A percentile compares a stretch with the other conserved stretches of the same genome.
phyloP scores from a whole-genome alignment of 1,284 basidiomycete genomes.

The Naganishia cerealis region DNA sequence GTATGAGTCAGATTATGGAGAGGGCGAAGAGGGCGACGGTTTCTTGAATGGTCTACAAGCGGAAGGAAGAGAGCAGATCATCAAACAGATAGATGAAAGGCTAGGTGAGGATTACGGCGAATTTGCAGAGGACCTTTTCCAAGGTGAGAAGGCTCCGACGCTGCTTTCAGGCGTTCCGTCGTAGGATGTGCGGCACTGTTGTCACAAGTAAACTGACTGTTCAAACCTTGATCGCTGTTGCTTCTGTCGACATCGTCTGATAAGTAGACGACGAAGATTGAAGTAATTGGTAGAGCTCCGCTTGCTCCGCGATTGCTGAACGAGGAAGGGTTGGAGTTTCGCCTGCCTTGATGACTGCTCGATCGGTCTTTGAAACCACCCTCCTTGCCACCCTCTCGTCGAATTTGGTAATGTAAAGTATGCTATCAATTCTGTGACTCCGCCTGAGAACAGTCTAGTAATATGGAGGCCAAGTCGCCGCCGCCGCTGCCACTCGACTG shows the following conservation, averaged over 20 bases:
- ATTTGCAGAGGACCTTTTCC: slow-evolving; percentile 1
- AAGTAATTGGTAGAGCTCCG: not conserved
- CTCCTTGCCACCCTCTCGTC: too few species aligned
- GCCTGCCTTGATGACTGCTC: too few species aligned
- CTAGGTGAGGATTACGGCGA: not conserved
- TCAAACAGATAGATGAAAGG: not conserved
- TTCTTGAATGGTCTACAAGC: not conserved
- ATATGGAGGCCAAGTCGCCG: too few species aligned
- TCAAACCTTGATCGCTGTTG: not conserved
- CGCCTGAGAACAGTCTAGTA: too few species aligned
- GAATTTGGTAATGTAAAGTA: too few species aligned
- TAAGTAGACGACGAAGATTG: not conserved
- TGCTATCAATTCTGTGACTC: too few species aligned
- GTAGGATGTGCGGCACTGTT: not conserved
- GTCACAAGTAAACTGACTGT: not conserved
- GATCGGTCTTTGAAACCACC: too few species aligned
- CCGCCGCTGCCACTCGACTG: too few species aligned
- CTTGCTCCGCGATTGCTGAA: not conserved
- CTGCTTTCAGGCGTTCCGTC: not conserved
- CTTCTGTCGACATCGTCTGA: not conserved
- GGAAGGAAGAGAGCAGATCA: not conserved
- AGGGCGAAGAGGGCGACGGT: not conserved
- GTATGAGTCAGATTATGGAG: not conserved
- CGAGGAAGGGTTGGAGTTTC: too few species aligned
- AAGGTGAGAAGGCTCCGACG: not conserved